These are phyloP conservation scores for Colletotrichum tanaceti DNA, from an alignment of 2,329 filamentous ascomycete species.

Conservation along the genomic window DNA sequence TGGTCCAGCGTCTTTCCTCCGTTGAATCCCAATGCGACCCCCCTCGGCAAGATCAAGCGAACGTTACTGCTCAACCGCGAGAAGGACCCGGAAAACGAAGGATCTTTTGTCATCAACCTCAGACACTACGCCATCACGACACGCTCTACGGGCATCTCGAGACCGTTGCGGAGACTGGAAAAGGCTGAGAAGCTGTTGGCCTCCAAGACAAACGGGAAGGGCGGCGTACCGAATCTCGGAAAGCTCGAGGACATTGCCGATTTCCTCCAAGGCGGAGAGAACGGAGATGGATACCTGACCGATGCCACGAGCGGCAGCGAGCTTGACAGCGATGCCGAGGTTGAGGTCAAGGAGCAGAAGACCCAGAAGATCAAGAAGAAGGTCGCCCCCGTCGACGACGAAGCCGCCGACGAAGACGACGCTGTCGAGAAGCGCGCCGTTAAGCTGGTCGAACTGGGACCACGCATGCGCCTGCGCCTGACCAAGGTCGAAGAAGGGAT, in stretches of 20 bases:
- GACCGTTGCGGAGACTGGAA: conserved; percentile 84
- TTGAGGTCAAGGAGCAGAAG: conserved; percentile 80
- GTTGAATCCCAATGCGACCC: conserved; percentile 91
- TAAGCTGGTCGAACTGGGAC: conserved; percentile 91
- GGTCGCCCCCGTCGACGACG: conserved; percentile 58
- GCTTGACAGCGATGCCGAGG: conserved; percentile 92
- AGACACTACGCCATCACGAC: conserved; percentile 97
- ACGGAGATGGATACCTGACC: conserved; percentile 84
- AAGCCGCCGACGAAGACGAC: conserved; percentile 60
- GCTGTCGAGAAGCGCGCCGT: conserved; percentile 86
- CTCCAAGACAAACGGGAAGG: conserved; percentile 71
- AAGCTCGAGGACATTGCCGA: conserved; percentile 94
- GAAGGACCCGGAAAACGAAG: conserved; percentile 66
- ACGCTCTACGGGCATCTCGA: conserved; percentile 84
- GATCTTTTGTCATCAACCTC: conserved; percentile 85
- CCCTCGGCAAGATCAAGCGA: conserved; percentile 90
- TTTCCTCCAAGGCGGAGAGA: conserved; percentile 87
- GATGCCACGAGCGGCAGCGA: conserved; percentile 89
- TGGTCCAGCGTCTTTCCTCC: conserved; percentile 97
- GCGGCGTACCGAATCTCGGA: conserved; percentile 85
- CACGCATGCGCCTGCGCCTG: conserved; percentile 86
- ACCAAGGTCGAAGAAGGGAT: conserved; percentile 97
- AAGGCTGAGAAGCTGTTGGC: conserved; percentile 83
- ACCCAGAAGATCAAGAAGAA: conserved; percentile 70
- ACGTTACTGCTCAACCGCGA: conserved; percentile 93